Evolutionary conservation across 768 basidiomycete species (phyloP), one percentile per base, ranked within the genome.

Genomic region (Lactarius quietus): DNA sequence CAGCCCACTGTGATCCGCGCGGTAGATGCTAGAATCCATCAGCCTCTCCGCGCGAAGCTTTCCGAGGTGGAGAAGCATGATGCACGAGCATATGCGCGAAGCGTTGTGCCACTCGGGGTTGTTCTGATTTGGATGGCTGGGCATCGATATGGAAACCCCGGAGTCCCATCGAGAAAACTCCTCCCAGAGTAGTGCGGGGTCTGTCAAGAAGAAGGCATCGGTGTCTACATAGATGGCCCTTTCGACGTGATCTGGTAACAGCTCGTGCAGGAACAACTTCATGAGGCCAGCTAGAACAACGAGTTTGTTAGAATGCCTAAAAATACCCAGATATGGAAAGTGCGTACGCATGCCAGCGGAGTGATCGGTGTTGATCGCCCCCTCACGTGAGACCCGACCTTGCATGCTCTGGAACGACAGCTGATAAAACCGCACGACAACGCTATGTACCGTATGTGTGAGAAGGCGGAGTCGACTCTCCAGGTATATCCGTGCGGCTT

Each of bases 241-340:
- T 63, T 75, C 74, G 55, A 83, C 77, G 33, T 72, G 70, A 6
- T 74, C 65, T 6, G 82, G 82, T 54, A 83, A 70, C 17, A 83
- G 77, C 70, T 84, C 82, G 66, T 83, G 82, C 52, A 83, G 75
- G 72, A 84, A 82, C 23, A 84, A 74, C 69, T 84, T 83, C 80
- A 83, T 81, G 48, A 83, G 76, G 2, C 82, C 82, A 58, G 79
- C 82, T 83, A 57, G 15, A 48, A 43, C 14, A 52, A 33, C 56
- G 29, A 39, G 12, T 28, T 36, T 3, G 53, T 65, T 5, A 58
- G 59, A 6, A 54, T 23, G 33, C 9, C 23, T 38, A 8, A 15
- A 20, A 8, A 10, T 6, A 41, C 45, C 23, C n/a, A 45, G 43
- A 29, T n/a, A n/a, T 28, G 36, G 35, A 54, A 12, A n/a, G n/a